phyloP scores from a whole-genome alignment of 768 basidiomycete genomes.

The Dioszegia hungarica region DNA sequence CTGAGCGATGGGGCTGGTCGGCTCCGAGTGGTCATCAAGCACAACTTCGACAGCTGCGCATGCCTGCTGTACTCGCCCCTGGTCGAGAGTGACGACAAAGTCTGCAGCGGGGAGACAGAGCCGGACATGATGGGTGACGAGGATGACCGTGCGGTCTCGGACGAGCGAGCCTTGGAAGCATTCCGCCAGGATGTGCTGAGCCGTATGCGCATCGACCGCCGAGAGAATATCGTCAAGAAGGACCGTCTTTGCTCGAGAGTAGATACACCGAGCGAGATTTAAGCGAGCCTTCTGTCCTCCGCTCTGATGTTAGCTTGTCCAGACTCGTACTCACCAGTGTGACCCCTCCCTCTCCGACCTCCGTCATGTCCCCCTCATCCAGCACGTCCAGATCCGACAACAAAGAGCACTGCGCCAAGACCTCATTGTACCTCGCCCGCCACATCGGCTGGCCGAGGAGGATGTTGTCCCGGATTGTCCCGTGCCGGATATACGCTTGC shows the following conservation, averaged over 20 bases:
- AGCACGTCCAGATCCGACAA: slow-evolving; percentile 39
- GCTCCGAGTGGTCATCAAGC: neutral
- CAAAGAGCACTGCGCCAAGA: slow-evolving; percentile 32
- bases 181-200: slow-evolving; percentile 35
- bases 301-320: slow-evolving; percentile 10
- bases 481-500: slow-evolving; percentile 42
- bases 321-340: slow-evolving; percentile 20
- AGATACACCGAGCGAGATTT: slow-evolving; percentile 46
- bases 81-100: slow-evolving; percentile 26
- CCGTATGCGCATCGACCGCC: slow-evolving; percentile 48
- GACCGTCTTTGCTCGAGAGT: slow-evolving; percentile 44
- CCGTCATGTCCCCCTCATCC: slow-evolving; percentile 40
- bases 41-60: slow-evolving; percentile 17
- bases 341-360: slow-evolving; percentile 46
- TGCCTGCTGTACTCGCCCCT: slow-evolving; percentile 25
- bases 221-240: slow-evolving; percentile 44
- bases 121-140: slow-evolving; percentile 47
- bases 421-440: slow-evolving; percentile 33
- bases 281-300: slow-evolving; percentile 43
- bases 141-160: slow-evolving; percentile 34
- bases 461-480: slow-evolving; percentile 55
- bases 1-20: neutral
- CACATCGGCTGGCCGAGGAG: slow-evolving; percentile 46
- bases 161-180: slow-evolving; percentile 38
- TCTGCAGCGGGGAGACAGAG: slow-evolving; percentile 40